Percentiles rank a stretch among this genome's conserved stretches.
Conservation (phyloP, 2,329 filamentous ascomycete species). For the Ophiostoma angusticollis region DNA sequence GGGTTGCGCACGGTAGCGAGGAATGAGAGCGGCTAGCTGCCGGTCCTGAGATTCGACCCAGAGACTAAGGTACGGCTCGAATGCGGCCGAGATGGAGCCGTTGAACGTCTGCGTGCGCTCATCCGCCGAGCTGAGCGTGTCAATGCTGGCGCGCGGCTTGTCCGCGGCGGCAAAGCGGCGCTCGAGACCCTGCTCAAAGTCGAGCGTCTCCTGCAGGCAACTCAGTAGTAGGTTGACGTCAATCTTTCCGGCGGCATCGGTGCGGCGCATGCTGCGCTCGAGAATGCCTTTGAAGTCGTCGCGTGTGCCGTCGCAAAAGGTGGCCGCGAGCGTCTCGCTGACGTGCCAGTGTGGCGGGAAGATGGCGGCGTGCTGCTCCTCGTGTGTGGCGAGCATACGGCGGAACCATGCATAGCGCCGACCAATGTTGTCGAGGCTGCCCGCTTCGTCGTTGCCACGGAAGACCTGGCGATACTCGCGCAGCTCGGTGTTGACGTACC, state of each 20-base stretch:
- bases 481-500: conserved; percentile 97
- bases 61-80: conserved; percentile 90
- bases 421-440: conserved; percentile 91
- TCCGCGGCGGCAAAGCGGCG: conserved; percentile 54
- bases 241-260: conserved; percentile 50
- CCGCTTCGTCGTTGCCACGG: conserved; percentile 89
- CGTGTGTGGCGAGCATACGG: conserved; percentile 87
- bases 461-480: conserved; percentile 94
- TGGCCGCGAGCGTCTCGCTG: conserved; percentile 75
- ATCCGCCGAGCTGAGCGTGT: conserved; percentile 71
- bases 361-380: conserved; percentile 78
- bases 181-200: conserved; percentile 90
- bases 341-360: conserved; percentile 85
- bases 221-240: conserved; percentile 34
- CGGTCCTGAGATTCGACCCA: conserved; percentile 97
- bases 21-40: conserved; percentile 71
- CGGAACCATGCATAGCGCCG: conserved; percentile 93
- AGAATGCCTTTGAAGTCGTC: conserved; percentile 93
- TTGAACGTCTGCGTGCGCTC: conserved; percentile 68
- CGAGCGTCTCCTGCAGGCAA: conserved; percentile 55
- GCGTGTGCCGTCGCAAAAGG: conserved; percentile 88
- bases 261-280: conserved; percentile 69
- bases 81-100: conserved; percentile 87
- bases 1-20: conserved; percentile 74
- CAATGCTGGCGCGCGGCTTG: conserved; percentile 64